Evolutionary conservation across 805 yeast genomes (phyloP), one percentile per base, ranked within the genome.

Genomic region (Wickerhamiella parazyma): DNA sequence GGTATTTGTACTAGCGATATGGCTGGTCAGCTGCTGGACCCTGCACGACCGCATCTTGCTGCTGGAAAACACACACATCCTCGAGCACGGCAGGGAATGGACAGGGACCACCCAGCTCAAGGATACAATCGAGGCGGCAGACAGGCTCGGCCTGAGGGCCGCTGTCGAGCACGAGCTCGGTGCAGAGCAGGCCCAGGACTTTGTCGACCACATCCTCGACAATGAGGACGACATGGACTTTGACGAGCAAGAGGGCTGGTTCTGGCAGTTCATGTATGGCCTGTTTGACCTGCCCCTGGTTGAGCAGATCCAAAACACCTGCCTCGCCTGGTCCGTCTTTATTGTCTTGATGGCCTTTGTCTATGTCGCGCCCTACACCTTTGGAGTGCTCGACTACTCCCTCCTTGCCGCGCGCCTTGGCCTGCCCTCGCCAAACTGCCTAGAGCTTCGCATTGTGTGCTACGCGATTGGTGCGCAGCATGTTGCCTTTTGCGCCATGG

Each of bases 241-340:
- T 12, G 36, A 17, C 8, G 41, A 39, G 1, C 41, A 36, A 6
- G 44, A 39, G 18, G 38, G 29, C 19, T 28, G 31, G 31, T 12
- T 39, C 3, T 38, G 47, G 44, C 22, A 24, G 12, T 11, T 39
- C 5, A 3, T 39, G 7, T 41, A 38, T 6, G 40, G 18, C 16
- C 11, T 44, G 2, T 38, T 44, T 20, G 47, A 44, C 10, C 37
- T 36, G 4, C 41, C 44, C 20, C n/a, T 39, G 2, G 19, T 44
- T 5, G 9, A n/a, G 6, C 37, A 36, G 18, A 1, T 44, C 10
- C 28, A 20, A 8, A 16, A 21, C 28, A 25, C 35, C 18, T 16
- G 17, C 9, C 24, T 29, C 7, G 2, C 35, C 12, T 10, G 28
- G 17, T 28, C 18, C 10, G 26, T 29, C 9, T 21, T 18, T 8